A percentile compares a stretch with the other conserved stretches of the same genome.
Evolutionary conservation across 2,329 filamentous ascomycete genomes (phyloP).

Genomic region (Arthroderma uncinatum): DNA sequence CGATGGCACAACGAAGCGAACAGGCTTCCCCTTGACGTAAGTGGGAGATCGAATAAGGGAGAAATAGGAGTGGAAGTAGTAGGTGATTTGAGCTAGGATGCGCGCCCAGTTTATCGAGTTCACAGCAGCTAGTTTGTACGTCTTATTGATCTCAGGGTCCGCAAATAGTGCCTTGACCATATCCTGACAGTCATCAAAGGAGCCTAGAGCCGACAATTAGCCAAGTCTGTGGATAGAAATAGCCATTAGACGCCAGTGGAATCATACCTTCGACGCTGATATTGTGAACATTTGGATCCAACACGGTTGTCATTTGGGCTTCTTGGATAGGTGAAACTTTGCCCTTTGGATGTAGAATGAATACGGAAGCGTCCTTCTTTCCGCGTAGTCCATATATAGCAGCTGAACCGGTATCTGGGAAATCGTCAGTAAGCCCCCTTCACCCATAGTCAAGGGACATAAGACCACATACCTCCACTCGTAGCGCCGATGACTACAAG

Average conservation of each 20-base stretch:
- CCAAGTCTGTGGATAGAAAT: background rate
- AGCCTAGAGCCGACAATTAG: conserved; percentile 37
- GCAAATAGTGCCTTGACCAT: conserved; percentile 89
- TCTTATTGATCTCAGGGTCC: conserved; percentile 71
- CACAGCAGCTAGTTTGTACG: conserved; percentile 76
- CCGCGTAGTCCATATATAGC: conserved; percentile 90
- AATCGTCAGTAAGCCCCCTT: conserved; percentile 8
- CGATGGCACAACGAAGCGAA: conserved; percentile 82
- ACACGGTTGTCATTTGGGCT: conserved; percentile 90
- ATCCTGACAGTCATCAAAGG: conserved; percentile 95
- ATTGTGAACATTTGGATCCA: conserved; percentile 87
- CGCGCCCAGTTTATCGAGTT: conserved; percentile 96
- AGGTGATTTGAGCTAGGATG: conserved; percentile 91
- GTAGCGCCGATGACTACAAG: conserved; percentile 80
- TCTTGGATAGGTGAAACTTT: conserved; percentile 87
- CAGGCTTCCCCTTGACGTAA: conserved; percentile 47
- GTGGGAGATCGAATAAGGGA: conserved; percentile 51
- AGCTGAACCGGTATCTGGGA: conserved; percentile 63
- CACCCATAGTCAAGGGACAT: background rate
- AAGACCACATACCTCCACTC: conserved; percentile 53
- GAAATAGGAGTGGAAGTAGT: conserved; percentile 96
- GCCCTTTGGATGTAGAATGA: conserved; percentile 87
- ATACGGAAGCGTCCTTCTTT: conserved; percentile 94
- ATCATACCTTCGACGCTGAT: conserved; percentile 57
- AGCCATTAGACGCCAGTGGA: background rate